These are phyloP conservation scores for Cyberlindnera petersonii DNA, from an alignment of 805 yeast genomes.

Conservation along the genomic window DNA sequence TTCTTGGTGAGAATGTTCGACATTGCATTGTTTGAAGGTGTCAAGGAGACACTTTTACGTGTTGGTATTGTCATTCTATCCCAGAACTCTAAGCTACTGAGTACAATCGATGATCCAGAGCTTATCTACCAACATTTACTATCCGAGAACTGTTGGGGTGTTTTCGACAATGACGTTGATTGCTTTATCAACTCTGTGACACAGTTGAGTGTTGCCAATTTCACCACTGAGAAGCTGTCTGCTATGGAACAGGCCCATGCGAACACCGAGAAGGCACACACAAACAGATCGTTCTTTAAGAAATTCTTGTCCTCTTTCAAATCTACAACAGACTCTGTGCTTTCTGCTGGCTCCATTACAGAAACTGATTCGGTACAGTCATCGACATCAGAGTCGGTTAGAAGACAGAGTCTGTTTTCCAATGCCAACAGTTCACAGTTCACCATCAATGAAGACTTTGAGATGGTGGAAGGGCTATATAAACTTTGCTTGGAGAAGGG, in stretches of 20 bases:
- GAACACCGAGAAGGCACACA: neutral
- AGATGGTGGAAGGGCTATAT: constrained; percentile 20
- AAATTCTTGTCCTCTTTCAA: constrained; percentile 15
- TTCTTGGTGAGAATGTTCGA: constrained; percentile 49
- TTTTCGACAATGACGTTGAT: constrained; percentile 35
- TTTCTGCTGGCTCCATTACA: no score
- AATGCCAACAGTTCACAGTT: constrained; percentile 15
- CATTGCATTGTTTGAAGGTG: constrained; percentile 49
- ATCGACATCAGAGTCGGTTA: constrained; percentile 2
- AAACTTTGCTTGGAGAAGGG: constrained; percentile 23
- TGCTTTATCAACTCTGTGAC: constrained; percentile 31
- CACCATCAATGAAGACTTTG: constrained; percentile 19
- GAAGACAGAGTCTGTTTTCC: constrained; percentile 14
- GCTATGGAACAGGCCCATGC: constrained; percentile 8
- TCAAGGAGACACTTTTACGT: constrained; percentile 51
- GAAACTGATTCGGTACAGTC: no score
- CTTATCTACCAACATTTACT: constrained; percentile 37
- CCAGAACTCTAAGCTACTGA: constrained; percentile 40
- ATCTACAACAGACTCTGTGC: constrained; percentile 14
- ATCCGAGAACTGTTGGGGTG: constrained; percentile 40
- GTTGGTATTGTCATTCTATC: constrained; percentile 50
- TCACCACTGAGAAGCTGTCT: constrained; percentile 9
- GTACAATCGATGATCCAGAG: constrained; percentile 37
- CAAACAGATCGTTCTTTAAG: constrained; percentile 15
- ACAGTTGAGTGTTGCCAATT: constrained; percentile 15